Base-by-base conservation (phyloP, 805 yeast species). In the Sungouiozyma intestinalis region DNA sequence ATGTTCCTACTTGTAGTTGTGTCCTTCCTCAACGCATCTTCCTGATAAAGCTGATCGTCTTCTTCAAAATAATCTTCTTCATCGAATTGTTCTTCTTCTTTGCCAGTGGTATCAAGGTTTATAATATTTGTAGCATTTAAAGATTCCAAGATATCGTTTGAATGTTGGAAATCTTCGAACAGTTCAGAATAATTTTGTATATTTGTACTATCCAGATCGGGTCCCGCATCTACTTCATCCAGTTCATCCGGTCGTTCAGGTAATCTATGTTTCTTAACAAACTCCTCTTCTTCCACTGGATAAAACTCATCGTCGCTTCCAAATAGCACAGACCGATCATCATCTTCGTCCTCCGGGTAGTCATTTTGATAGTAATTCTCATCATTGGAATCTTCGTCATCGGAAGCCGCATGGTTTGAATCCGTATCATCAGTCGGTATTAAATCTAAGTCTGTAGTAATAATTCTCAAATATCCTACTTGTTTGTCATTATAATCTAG, bases 331-430 rank as follows among this genome's bases (percentile, higher is more conserved):
- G 69, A 58, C 42, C 66, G 49, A 39, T 65, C 78, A 8, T 77
- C 86, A 52, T 84, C 90, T 48, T 86, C 96, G 55, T 88, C 96
- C 37, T 86, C 95, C 0, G 97, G 97, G 55, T 90, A 90, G 55
- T 90, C 97, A 61, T 92, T 90, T 52, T 78, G 77, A 58, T 90
- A 90, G 55, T 79, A 88, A 42, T 84, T 86, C 64, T 90, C 98
- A 16, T 95, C 95, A 55, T 84, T 84, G 0, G 92, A 82, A 55
- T 84, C 94, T 47, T 83, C 90, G 52, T 84, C 86, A 49, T 82
- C 92, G 0, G 85, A 72, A 2, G 57, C 50, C 8, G 52, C 60
- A n/a, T 61, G 58, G 3, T 69, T 73, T n/a, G 69, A 72, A 35
- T 58, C 58, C 2, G 56, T 62, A 6, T 60, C 64, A 24, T 57